Base-by-base conservation (phyloP, 495 filamentous ascomycete genomes). In the Aspergillus panamensis region DNA sequence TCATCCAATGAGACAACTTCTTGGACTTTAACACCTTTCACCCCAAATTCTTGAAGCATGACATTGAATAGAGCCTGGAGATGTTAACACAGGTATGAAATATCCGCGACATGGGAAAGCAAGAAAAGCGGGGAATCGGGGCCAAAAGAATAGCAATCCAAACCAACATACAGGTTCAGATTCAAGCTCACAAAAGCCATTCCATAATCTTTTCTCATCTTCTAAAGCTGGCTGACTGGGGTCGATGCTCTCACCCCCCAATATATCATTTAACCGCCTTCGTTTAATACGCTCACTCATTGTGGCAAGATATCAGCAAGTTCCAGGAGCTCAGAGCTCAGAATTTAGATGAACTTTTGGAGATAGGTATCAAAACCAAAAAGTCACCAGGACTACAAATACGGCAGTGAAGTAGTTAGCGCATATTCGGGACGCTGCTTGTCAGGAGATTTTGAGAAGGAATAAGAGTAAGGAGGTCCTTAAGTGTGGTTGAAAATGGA, bases 101-200 rank as follows among this genome's bases (percentile, higher is more conserved):
- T 25, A 25, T 25, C 25, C 25, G 5, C 25, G 25, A 25, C 25
- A 25, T 25, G 2, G 25, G 25, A 25, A 25, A 25, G 25, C 25
- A 25, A 25, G 2, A 25, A 25, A 25, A 5, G 25, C 2, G 25
- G 25, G 25, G 5, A 25, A 25, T 25, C 5, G 25, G 25, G 25
- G 25, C 25, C 2, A 25, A 25, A 5, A 5, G 25, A 25, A 5
- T 25, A 25, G 25, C 5, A 25, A 25, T 25, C 25, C 25, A 25
- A 25, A 5, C 2, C 2, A 43, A 35, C 82, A 68, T 73, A 92
- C 91, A 2, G 94, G 94, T 54, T 98, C 92, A 0, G 90, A 95
- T 69, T 96, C 91, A 37, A 97, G 78, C 65, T 96, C 92, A 45
- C 86, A 87, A 79, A 91, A 98, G 21, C 91, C 91, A 58, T 81